Evolutionary conservation across 208 protist species (phyloP).

Genomic region (Trypanosoma boissoni): DNA sequence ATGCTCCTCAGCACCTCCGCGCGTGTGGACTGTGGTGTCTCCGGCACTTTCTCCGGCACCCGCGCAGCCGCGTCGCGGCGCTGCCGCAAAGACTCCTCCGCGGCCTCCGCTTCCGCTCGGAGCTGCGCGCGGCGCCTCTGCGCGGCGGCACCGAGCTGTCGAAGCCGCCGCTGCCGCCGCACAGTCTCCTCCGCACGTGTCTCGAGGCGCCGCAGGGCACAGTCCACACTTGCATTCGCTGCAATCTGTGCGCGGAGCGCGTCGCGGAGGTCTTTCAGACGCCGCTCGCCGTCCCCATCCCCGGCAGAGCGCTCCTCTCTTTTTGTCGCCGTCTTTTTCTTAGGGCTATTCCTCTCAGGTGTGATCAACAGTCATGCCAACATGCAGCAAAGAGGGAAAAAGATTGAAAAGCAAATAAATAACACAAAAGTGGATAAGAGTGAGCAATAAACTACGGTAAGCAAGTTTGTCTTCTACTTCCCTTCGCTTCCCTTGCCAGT

Average conservation of each 20-base stretch:
- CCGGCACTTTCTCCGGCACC: too few species aligned
- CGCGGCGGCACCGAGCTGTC: constrained; percentile 1
- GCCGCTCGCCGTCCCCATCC: constrained; percentile 12
- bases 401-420: too few species aligned
- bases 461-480: too few species aligned
- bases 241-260: background rate
- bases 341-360: too few species aligned
- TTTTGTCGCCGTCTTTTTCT: too few species aligned
- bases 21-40: background rate
- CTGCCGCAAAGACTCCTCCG: too few species aligned
- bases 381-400: too few species aligned
- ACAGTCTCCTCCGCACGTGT: constrained; percentile 7
- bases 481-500: too few species aligned
- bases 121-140: constrained; percentile 15
- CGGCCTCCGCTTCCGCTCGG: background rate
- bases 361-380: too few species aligned
- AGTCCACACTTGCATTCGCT: background rate
- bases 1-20: constrained; percentile 10
- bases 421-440: too few species aligned
- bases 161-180: constrained; percentile 1
- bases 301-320: constrained; percentile 5
- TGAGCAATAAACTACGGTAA: too few species aligned
- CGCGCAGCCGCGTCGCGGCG: too few species aligned
- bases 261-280: background rate
- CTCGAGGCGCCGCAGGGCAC: constrained; percentile 7